Conservation (phyloP, 768 basidiomycete species). For the Pleurotus salmoneostramineus region DNA sequence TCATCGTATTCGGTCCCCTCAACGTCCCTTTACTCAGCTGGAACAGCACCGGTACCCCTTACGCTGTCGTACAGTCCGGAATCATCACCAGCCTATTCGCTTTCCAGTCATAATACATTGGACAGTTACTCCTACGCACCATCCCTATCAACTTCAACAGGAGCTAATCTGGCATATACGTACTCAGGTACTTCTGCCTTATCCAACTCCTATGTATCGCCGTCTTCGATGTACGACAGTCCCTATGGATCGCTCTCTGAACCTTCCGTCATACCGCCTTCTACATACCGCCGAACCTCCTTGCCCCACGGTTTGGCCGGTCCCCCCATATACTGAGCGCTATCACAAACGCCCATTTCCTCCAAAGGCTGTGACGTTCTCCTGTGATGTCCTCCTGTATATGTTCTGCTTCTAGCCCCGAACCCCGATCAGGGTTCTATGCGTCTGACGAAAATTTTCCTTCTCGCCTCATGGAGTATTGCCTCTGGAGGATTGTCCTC, state of each 20-base stretch:
- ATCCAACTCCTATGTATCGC: neutral
- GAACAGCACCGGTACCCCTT: neutral
- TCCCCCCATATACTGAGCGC: neutral
- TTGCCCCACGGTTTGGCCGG: neutral
- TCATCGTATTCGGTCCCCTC: slow-evolving; percentile 6
- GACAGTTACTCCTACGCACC: neutral
- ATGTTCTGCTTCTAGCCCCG: neutral
- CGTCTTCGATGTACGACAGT: neutral
- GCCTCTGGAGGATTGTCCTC: neutral
- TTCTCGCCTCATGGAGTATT: neutral
- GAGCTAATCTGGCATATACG: neutral
- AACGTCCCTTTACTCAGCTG: slow-evolving; percentile 7
- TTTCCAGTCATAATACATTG: neutral
- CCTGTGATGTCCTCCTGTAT: neutral
- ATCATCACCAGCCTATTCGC: neutral
- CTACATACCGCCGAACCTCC: slow-evolving; percentile 1
- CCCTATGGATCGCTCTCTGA: neutral
- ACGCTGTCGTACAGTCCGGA: neutral
- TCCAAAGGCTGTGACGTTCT: neutral
- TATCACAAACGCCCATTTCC: neutral
- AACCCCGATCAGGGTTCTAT: neutral
- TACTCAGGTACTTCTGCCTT: slow-evolving; percentile 2
- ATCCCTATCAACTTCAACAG: neutral
- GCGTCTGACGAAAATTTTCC: slow-evolving; percentile 2
- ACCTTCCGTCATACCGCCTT: neutral